Base-by-base conservation (phyloP, 176 grass and related monocot genomes). In the Olyra latifolia region DNA sequence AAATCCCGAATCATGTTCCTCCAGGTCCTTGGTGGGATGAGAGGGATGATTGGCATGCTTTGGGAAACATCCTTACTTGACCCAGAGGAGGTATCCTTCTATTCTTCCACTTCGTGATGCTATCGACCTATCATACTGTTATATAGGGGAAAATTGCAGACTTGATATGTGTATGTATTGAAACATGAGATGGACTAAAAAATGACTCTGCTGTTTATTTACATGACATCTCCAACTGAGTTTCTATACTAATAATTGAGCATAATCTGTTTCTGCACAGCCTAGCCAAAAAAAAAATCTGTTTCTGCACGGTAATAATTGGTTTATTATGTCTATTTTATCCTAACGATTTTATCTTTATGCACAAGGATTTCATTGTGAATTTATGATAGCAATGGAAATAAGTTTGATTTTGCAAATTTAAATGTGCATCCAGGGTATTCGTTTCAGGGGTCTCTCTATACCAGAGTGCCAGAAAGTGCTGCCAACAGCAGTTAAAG, bases 21-120 rank as follows among this genome's bases (percentile, higher is more conserved):
- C 9, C 69, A 95, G 96, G 96, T 99, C 71, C 94, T 99, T 87
- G 93, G 96, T 89, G 96, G 96, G 83, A 99, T 99, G 96, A 95
- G 96, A 83, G 92, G 96, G 88, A 95, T 95, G 96, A 91, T 22
- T 84, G 96, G 96, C 54, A 85, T 99, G 81, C 90, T 99, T n/a
- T 99, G 96, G 92, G 92, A 99, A 85, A 89, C 96, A 77, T 99
- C 96, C 35, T 83, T 99, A 75, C 96, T 99, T 86, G 96, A 99
- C 70, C 84, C 96, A 15, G 96, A 99, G n/a, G 96, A 99, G 96
- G 96, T 99, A 83, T 74, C 47, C 52, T 84, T 82, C 2, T 11
- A 41, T 71, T 78, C 62, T 76, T 66, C 9, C 60, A 62, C 32
- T 67, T 43, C 12, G 45, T 55, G 40, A 29, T 85, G 42, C 32